phyloP scores from a whole-genome alignment of 257 asterid genomes.

The Nicotiana knightiana region DNA sequence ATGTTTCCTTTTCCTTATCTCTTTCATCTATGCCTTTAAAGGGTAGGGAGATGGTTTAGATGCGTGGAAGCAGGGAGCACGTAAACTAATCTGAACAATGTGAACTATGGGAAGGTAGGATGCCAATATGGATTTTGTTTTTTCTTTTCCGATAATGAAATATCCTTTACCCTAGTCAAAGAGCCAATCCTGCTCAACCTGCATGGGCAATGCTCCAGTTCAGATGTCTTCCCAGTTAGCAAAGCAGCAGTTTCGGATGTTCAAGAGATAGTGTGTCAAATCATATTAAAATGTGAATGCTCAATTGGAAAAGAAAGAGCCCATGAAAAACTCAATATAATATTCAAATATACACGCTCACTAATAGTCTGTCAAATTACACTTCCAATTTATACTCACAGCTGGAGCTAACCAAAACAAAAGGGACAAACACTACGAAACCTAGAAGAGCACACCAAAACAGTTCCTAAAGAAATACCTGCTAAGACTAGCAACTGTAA shows the following conservation, averaged over 20 bases:
- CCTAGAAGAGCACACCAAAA: not conserved
- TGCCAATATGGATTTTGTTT: not conserved
- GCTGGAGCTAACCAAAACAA: not conserved
- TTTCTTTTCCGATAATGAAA: not conserved
- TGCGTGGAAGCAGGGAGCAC: not conserved
- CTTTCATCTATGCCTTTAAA: not conserved
- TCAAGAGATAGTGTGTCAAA: too few relatives aligned
- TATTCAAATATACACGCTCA: not conserved
- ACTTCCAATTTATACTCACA: too few relatives aligned
- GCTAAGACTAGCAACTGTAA: conserved; percentile 84
- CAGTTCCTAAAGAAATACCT: conserved; percentile 36
- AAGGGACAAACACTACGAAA: not conserved
- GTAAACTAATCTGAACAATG: not conserved
- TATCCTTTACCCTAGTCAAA: not conserved
- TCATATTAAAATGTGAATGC: too few relatives aligned
- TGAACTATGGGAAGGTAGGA: not conserved
- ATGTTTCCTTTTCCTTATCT: not conserved
- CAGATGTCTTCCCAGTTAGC: too few relatives aligned
- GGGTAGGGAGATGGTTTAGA: not conserved
- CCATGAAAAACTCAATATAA: not conserved
- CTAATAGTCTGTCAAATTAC: too few relatives aligned
- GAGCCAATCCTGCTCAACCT: not conserved
- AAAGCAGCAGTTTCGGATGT: too few relatives aligned
- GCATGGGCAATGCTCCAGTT: too few relatives aligned
- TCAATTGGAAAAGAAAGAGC: not conserved